These are phyloP conservation scores for Fusarium falciforme DNA, from an alignment of 2,329 filamentous ascomycete genomes.

Conservation along the genomic window DNA sequence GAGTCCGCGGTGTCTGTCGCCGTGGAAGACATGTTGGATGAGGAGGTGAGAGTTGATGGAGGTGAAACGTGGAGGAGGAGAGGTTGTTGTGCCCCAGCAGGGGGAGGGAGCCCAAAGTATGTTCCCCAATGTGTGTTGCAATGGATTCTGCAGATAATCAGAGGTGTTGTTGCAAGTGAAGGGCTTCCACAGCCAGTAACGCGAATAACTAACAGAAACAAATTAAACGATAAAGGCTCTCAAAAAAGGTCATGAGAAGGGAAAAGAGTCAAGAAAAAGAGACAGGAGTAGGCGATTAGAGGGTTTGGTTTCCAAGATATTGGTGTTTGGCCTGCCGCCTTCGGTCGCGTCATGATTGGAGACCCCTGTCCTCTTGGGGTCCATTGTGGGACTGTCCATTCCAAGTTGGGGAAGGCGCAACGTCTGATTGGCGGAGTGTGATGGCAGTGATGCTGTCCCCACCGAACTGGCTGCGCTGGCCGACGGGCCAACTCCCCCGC, in stretches of 20 bases:
- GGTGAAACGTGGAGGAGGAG: background rate
- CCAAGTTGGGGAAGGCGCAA: background rate
- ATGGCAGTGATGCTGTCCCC: background rate
- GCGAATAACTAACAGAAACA: background rate
- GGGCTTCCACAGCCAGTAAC: slow-evolving; percentile 10
- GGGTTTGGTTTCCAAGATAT: slow-evolving; percentile 38
- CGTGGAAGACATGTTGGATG: slow-evolving; percentile 21
- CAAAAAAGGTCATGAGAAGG: background rate
- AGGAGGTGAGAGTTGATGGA: background rate
- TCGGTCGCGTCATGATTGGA: slow-evolving; percentile 36
- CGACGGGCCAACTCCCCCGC: slow-evolving; percentile 2
- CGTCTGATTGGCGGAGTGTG: background rate
- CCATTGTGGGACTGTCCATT: background rate
- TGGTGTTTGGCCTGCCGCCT: slow-evolving; percentile 23
- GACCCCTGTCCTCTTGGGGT: slow-evolving; percentile 17
- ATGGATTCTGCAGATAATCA: slow-evolving; percentile 11
- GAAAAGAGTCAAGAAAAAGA: background rate
- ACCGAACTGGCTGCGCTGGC: slow-evolving; percentile 1
- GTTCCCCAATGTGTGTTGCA: slow-evolving; percentile 7
- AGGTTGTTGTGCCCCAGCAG: slow-evolving; percentile 18
- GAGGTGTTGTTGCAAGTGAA: background rate
- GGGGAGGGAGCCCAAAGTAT: slow-evolving; percentile 12
- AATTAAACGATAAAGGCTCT: slow-evolving; percentile 5
- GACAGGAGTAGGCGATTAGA: slow-evolving; percentile 1
- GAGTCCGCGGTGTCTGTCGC: slow-evolving; percentile 23